A percentile compares a stretch with the other conserved stretches of the same genome.
These are phyloP conservation scores for Chlorophyllum brunneum DNA, from an alignment of 768 basidiomycete genomes.

Conservation along the genomic window DNA sequence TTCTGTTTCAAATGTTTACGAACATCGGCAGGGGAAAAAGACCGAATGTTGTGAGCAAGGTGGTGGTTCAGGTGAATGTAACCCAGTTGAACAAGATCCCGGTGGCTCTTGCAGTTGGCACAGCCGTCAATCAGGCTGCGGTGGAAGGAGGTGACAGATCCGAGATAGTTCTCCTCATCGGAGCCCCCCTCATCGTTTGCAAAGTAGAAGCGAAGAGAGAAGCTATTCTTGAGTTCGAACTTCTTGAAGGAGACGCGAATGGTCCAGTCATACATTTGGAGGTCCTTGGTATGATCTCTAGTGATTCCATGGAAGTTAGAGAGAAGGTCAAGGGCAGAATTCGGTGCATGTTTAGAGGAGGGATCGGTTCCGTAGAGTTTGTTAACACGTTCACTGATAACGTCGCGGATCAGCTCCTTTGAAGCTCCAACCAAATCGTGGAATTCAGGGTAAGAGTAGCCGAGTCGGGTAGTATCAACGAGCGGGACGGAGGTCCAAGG, in stretches of 20 bases:
- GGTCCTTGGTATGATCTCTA: neutral
- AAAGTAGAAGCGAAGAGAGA: constrained; percentile 44
- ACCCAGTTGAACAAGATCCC: constrained; percentile 28
- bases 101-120: constrained; percentile 34
- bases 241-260: constrained; percentile 39
- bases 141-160: constrained; percentile 19
- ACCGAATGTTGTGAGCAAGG: no score
- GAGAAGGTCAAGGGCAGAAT: neutral
- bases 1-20: no score
- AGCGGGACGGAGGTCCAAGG: constrained; percentile 16
- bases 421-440: constrained; percentile 25
- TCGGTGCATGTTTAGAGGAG: neutral
- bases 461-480: constrained; percentile 21
- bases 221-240: constrained; percentile 39
- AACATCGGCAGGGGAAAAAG: no score
- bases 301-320: constrained; percentile 7
- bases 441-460: constrained; percentile 46
- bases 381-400: constrained; percentile 26
- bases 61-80: constrained; percentile 37
- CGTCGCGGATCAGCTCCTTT: constrained; percentile 17
- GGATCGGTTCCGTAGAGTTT: constrained; percentile 24
- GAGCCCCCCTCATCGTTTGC: constrained; percentile 36
- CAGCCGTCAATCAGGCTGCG: constrained; percentile 34
- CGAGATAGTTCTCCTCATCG: constrained; percentile 4
- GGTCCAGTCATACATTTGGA: constrained; percentile 34